Percentiles rank a stretch among this genome's conserved stretches.
These are phyloP conservation scores for Articulospora tetracladia DNA, from an alignment of 495 filamentous ascomycete genomes.

Conservation along the genomic window DNA sequence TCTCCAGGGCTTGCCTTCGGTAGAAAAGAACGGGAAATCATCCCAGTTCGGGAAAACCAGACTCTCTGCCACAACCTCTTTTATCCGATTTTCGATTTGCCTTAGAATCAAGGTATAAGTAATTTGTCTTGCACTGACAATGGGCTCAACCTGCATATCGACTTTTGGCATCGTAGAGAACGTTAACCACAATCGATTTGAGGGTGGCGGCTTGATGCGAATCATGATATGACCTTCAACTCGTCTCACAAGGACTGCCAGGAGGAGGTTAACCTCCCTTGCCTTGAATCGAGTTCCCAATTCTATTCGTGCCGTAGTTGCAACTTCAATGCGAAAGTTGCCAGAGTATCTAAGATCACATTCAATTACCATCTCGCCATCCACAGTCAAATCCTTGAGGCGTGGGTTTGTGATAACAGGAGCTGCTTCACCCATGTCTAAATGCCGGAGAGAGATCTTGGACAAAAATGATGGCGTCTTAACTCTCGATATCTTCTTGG, in stretches of 20 bases:
- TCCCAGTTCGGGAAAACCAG: slow-evolving; percentile 96
- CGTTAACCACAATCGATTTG: slow-evolving; percentile 90
- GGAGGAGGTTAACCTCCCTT: slow-evolving; percentile 81
- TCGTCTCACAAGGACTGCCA: slow-evolving; percentile 82
- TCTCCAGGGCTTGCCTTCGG: slow-evolving; percentile 67
- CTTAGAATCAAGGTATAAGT: slow-evolving; percentile 88
- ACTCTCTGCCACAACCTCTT: slow-evolving; percentile 89
- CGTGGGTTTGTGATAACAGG: slow-evolving; percentile 87
- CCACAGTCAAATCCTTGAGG: slow-evolving; percentile 84
- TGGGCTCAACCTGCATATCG: slow-evolving; percentile 87
- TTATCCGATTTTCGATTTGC: slow-evolving; percentile 89
- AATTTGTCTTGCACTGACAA: slow-evolving; percentile 92
- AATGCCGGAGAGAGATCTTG: slow-evolving; percentile 70
- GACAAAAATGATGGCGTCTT: slow-evolving; percentile 89
- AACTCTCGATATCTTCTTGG: slow-evolving; percentile 93
- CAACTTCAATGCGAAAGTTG: slow-evolving; percentile 83
- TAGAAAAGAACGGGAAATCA: slow-evolving; percentile 85
- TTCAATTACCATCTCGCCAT: slow-evolving; percentile 83
- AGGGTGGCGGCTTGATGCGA: slow-evolving; percentile 90
- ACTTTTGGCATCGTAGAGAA: slow-evolving; percentile 91
- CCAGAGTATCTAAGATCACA: slow-evolving; percentile 85
- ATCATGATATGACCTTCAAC: slow-evolving; percentile 81
- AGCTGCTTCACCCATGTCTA: slow-evolving; percentile 82
- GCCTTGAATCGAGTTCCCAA: slow-evolving; percentile 84
- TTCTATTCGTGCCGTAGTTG: slow-evolving; percentile 86